phyloP scores from a whole-genome alignment of 2,329 filamentous ascomycete species.

The Neonectria ditissima region DNA sequence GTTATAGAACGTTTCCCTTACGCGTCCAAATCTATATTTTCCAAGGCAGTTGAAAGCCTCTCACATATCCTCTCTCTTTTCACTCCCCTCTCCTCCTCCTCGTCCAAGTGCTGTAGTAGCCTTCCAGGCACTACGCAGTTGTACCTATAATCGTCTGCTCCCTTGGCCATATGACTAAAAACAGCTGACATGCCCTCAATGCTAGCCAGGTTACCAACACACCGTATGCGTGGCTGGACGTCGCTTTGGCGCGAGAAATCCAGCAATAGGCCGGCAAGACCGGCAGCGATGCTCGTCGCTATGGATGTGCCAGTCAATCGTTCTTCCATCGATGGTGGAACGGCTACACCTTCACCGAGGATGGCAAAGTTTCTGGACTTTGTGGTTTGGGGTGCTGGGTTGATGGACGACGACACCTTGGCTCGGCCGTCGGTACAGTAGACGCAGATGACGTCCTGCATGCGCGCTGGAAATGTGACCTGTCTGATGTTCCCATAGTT shows the following conservation, averaged over 20 bases:
- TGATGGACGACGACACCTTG: slow-evolving; percentile 19
- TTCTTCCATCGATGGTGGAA: not conserved
- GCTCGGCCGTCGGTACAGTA: slow-evolving; percentile 20
- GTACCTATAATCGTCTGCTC: slow-evolving; percentile 16
- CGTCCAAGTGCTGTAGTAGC: slow-evolving; percentile 18
- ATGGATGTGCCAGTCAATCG: slow-evolving; percentile 19
- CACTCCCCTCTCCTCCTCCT: slow-evolving; percentile 1
- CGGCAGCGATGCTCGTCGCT: slow-evolving; percentile 20
- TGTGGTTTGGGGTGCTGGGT: slow-evolving; percentile 13
- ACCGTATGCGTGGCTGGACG: slow-evolving; percentile 4
- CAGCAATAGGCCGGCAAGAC: slow-evolving; percentile 15
- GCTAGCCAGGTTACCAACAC: slow-evolving; percentile 3
- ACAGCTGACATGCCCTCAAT: slow-evolving; percentile 20
- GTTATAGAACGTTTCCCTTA: too few species aligned
- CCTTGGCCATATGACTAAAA: slow-evolving; percentile 20
- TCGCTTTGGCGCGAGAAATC: slow-evolving; percentile 27
- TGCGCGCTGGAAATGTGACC: slow-evolving; percentile 22
- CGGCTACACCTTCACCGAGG: slow-evolving; percentile 15
- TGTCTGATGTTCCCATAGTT: slow-evolving; percentile 27
- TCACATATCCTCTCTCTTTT: slow-evolving; percentile 21
- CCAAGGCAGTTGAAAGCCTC: slow-evolving; percentile 11
- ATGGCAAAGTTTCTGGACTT: slow-evolving; percentile 28
- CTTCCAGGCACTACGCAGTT: slow-evolving; percentile 20
- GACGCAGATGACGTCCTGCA: slow-evolving; percentile 25
- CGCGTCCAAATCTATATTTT: slow-evolving; percentile 26